Evolutionary conservation across 805 yeast genomes (phyloP), one percentile per base, ranked within the genome.

Genomic region (Yarrowia porcina): DNA sequence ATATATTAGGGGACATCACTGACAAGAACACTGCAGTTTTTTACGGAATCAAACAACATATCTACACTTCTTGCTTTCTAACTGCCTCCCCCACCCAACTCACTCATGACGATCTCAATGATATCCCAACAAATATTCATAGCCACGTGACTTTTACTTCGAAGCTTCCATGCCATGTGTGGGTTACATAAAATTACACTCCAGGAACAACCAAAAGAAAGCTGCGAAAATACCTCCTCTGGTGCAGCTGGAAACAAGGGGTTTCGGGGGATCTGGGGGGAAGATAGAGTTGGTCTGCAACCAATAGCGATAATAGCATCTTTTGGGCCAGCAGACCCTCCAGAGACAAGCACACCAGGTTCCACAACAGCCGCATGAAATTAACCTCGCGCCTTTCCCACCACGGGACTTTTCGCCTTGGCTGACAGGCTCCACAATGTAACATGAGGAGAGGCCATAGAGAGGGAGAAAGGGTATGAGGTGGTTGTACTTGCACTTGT

Each of bases 151-250:
- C 39, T 32, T 32, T 18, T 18, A 7, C 52, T 21, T 15, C 17
- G 17, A 45, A 27, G 23, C 17, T 45, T 45, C 52, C 36, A 27
- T 32, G 28, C 30, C 56, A 47, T 30, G 36, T 44, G 33, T 41
- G 42, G 12, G 56, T 49, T 21, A 21, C 56, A 49, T 49, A 32
- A 33, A 49, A 49, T 49, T 49, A 49, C 56, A 49, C 56, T 49
- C 56, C 56, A 49, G 56, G 56, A 32, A 49, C 56, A 28, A 3
- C 33, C 15, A 45, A 45, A 45, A 45, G 52, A 30, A 45, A 45
- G 52, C 25, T 18, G 36, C 12, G 11, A 25, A 25, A 44, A 44
- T 17, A 44, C 33, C 49, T 42, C 49, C 49, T 4, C 18, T 7
- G 9, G 32, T 2, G 20, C 15, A 3, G 10, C 18, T 44, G 12